phyloP scores from a whole-genome alignment of 805 yeast genomes.

The Ogataea angusta region DNA sequence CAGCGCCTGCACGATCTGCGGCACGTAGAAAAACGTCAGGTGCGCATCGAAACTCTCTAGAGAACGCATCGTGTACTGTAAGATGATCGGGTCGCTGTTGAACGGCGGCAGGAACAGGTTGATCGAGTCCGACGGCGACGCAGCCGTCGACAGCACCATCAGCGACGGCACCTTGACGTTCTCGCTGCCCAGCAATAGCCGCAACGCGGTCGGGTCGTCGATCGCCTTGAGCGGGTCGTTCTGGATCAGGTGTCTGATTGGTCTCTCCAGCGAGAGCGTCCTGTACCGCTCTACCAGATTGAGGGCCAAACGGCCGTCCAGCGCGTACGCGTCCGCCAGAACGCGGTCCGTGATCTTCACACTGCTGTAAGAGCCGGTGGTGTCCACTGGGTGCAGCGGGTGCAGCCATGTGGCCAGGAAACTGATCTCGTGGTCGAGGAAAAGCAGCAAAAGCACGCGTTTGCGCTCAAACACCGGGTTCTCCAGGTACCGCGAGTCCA shows the following conservation, averaged over 20 bases:
- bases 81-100: conserved; percentile 58
- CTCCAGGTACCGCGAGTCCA: conserved; percentile 22
- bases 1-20: conserved; percentile 92
- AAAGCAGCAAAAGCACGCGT: conserved; percentile 52
- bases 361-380: conserved; percentile 35
- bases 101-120: conserved; percentile 76
- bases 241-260: conserved; percentile 43
- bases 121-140: conserved; percentile 81
- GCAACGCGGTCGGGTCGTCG: conserved; percentile 55
- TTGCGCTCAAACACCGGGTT: conserved; percentile 41
- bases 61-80: conserved; percentile 89
- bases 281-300: conserved; percentile 60
- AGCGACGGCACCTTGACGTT: conserved; percentile 15
- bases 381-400: conserved; percentile 47
- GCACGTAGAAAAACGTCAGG: conserved; percentile 91
- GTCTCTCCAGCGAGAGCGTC: conserved; percentile 37
- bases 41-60: conserved; percentile 84
- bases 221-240: conserved; percentile 59
- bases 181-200: conserved; percentile 40
- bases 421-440: conserved; percentile 73
- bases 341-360: conserved; percentile 39
- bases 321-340: conserved; percentile 54
- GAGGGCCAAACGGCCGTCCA: conserved; percentile 72
- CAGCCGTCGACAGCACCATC: conserved; percentile 61
- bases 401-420: conserved; percentile 75